phyloP scores from a whole-genome alignment of 352 stramenopile genomes.

The Pythium vanterpoolii region DNA sequence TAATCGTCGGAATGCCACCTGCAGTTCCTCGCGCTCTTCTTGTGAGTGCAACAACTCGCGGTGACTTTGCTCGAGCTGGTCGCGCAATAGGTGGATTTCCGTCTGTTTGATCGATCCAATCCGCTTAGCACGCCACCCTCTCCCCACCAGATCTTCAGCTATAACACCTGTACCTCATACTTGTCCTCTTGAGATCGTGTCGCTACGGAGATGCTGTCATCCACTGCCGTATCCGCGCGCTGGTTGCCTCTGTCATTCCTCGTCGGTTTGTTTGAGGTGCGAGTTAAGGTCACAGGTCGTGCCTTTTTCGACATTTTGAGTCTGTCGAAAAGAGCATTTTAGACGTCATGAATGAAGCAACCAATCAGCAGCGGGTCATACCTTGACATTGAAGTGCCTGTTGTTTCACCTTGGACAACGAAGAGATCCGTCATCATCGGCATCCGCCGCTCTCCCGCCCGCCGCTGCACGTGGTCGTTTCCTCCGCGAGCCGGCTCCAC shows the following conservation, averaged over 20 bases:
- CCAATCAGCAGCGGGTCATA: constrained; percentile 5
- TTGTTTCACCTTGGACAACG: constrained; percentile 6
- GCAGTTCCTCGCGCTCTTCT: constrained; percentile 38
- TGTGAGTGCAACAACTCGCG: constrained; percentile 36
- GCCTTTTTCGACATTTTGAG: constrained; percentile 7
- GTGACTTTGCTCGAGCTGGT: constrained; percentile 23
- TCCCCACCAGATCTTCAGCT: too few relatives aligned
- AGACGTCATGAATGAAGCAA: background rate
- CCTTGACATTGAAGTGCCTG: constrained; percentile 16
- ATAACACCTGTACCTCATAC: too few relatives aligned
- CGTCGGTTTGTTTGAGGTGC: background rate
- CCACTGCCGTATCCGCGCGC: background rate
- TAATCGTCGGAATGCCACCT: constrained; percentile 43
- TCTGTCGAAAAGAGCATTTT: constrained; percentile 7
- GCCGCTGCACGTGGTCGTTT: too few relatives aligned
- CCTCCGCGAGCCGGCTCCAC: background rate
- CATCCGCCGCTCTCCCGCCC: background rate
- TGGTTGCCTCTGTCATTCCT: constrained; percentile 5
- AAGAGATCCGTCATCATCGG: constrained; percentile 6
- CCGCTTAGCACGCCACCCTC: background rate
- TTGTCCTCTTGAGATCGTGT: background rate
- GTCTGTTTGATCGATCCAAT: constrained; percentile 5
- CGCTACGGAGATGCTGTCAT: background rate
- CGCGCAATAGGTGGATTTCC: constrained; percentile 28
- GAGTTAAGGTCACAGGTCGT: constrained; percentile 9